Evolutionary conservation across 2,329 filamentous ascomycete genomes (phyloP).

Genomic region (Capronia epimyces): DNA sequence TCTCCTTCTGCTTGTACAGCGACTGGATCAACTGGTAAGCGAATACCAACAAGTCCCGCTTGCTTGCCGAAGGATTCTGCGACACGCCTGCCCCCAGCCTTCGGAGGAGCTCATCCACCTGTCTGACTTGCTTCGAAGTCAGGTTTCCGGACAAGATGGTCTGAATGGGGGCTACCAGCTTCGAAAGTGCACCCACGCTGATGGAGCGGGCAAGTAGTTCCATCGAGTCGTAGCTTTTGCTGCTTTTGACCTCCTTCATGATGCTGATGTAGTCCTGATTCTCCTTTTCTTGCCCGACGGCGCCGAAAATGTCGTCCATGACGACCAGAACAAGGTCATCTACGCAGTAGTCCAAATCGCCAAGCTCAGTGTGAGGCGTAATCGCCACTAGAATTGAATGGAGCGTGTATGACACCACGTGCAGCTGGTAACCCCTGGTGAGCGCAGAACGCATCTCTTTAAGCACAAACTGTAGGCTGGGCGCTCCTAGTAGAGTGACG

Average conservation of each 20-base stretch:
- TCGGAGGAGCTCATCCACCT: constrained; percentile 82
- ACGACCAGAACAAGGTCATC: constrained; percentile 72
- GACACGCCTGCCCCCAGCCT: constrained; percentile 78
- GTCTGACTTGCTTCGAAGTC: constrained; percentile 73
- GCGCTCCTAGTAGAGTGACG: constrained; percentile 69
- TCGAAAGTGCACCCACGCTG: constrained; percentile 66
- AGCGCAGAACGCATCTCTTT: constrained; percentile 82
- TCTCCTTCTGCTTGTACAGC: constrained; percentile 63
- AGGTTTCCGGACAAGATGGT: constrained; percentile 76
- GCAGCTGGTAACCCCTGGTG: constrained; percentile 81
- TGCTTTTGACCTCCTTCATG: constrained; percentile 97
- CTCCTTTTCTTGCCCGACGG: constrained; percentile 90
- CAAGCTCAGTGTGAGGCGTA: constrained; percentile 66
- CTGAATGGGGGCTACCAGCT: constrained; percentile 72
- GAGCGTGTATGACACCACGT: constrained; percentile 90
- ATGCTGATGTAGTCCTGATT: constrained; percentile 90
- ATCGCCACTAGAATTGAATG: constrained; percentile 80
- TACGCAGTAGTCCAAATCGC: constrained; percentile 85
- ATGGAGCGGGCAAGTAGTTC: constrained; percentile 81
- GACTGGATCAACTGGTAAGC: constrained; percentile 92
- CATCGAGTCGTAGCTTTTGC: constrained; percentile 97
- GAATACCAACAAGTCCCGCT: constrained; percentile 80
- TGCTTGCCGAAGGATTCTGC: constrained; percentile 72
- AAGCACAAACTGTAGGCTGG: constrained; percentile 85
- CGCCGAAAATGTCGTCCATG: constrained; percentile 96